A percentile compares a stretch with the other conserved stretches of the same genome.
Evolutionary conservation across 2,329 filamentous ascomycete genomes (phyloP).

Genomic region (Fusarium concolor): DNA sequence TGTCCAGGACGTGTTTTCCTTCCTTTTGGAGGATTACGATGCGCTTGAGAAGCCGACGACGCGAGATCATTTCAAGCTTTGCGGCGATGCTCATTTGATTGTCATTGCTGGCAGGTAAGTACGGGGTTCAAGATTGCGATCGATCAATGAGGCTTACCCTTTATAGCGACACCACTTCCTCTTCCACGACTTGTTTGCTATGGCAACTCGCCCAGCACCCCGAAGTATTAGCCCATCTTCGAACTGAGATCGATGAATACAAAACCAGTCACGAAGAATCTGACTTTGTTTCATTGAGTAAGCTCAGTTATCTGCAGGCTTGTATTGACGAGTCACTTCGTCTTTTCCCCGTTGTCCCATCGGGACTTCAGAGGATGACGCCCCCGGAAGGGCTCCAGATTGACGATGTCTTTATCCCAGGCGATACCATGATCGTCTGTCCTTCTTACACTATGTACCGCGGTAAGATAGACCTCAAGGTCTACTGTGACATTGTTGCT

Average conservation of each 20-base stretch:
- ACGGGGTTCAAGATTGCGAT: accelerated
- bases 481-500: too few species aligned
- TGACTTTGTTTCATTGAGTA: not conserved
- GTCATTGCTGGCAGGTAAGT: constrained; percentile 11
- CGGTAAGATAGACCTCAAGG: too few species aligned
- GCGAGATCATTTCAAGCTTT: not conserved
- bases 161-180: constrained; percentile 29
- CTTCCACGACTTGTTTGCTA: constrained; percentile 15
- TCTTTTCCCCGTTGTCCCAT: constrained; percentile 24
- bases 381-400: constrained; percentile 8
- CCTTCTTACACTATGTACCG: constrained; percentile 25
- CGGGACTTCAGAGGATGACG: constrained; percentile 16
- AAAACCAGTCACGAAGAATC: not conserved
- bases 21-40: constrained; percentile 15
- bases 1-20: constrained; percentile 12
- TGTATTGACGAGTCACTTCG: constrained; percentile 38
- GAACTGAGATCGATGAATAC: constrained; percentile 27
- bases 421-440: not conserved
- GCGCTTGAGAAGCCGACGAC: not conserved
- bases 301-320: constrained; percentile 31
- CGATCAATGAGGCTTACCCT: accelerated
- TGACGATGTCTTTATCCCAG: constrained; percentile 12
- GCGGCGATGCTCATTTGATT: constrained; percentile 2
- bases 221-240: not conserved
- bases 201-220: constrained; percentile 8